Conservation (phyloP, 768 basidiomycete genomes). For the Hypsizygus marmoreus region DNA sequence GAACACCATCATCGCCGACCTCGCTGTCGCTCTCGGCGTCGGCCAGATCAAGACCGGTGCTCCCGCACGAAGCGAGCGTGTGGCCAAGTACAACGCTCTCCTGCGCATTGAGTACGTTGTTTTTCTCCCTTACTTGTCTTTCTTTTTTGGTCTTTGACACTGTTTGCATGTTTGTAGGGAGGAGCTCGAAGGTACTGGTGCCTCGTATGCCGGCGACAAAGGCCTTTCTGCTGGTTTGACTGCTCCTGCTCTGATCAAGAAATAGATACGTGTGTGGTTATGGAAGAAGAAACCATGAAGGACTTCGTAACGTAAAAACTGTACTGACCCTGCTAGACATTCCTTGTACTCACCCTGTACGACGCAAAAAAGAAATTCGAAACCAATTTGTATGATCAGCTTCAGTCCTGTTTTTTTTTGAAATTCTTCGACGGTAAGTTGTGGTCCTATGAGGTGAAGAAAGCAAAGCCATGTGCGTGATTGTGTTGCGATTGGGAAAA, state of each 20-base stretch:
- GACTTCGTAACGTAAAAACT: slow-evolving; percentile 7
- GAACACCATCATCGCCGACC: slow-evolving; percentile 95
- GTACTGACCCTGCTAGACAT: too few species aligned
- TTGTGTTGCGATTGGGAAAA: background rate
- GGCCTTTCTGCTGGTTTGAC: slow-evolving; percentile 78
- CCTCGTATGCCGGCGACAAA: slow-evolving; percentile 73
- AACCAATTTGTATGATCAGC: too few species aligned
- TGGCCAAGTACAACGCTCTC: slow-evolving; percentile 90
- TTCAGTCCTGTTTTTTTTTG: too few species aligned
- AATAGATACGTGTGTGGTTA: slow-evolving; percentile 49
- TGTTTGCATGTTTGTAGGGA: slow-evolving; percentile 49
- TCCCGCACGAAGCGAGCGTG: slow-evolving; percentile 93
- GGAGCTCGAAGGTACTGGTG: slow-evolving; percentile 66
- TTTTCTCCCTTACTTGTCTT: background rate
- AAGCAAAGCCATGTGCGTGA: background rate
- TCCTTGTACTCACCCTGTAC: too few species aligned
- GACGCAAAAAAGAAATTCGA: too few species aligned
- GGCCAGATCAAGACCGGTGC: slow-evolving; percentile 99
- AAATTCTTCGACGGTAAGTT: too few species aligned
- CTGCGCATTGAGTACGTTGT: slow-evolving; percentile 83
- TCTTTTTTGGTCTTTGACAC: slow-evolving; percentile 12
- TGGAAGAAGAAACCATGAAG: slow-evolving; percentile 4
- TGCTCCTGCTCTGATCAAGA: slow-evolving; percentile 73
- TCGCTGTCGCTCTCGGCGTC: slow-evolving; percentile 87
- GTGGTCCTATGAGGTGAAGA: too few species aligned